Base-by-base conservation (phyloP, 208 protist species). In the Crithidia brevicula region DNA sequence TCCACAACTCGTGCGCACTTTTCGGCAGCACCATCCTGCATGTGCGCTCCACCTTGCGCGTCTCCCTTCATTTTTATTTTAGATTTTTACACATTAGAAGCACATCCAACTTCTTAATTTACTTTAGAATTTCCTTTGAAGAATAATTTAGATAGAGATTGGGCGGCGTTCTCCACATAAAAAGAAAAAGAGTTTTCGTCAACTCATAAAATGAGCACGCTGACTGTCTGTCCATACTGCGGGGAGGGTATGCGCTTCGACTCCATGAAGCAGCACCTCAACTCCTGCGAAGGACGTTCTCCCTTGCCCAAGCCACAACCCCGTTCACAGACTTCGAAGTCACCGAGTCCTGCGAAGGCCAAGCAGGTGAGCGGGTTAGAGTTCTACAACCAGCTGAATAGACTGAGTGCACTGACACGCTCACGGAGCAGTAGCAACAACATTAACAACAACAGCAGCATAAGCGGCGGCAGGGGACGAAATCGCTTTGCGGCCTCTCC, bases 181-280 rank as follows among this genome's bases (percentile, higher is more conserved):
- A n/a, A n/a, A n/a, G n/a, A n/a, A n/a, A n/a, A n/a, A n/a, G n/a
- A n/a, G n/a, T 61, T 62, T 51, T 68, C 25, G 2, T 4, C 22
- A 25, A 30, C 7, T 11, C 2, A 0, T 18, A 3, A 0, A 18
- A 82, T 85, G 77, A 82, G 57, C 50, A 79, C 60, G n/a, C 50
- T 79, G 42, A 74, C 71, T 4, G 66, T 79, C 18, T 87, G 85
- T 50, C 76, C 79, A 2, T 81, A 86, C 68, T 91, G 81, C 50
- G 79, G 79, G 28, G 59, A 72, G 0, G 60, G 51, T 15, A 64
- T 84, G 25, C 61, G 67, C 16, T 59, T 78, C 20, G 73, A 74
- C 27, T 49, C 34, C 1, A 74, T 91, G 74, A 72, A 73, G 53
- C 34, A 54, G 7, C 81, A 85, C 65, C 40, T 86, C 46, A 38